Base-by-base conservation (phyloP, 208 protist species). In the Trypanosoma cruzi region DNA sequence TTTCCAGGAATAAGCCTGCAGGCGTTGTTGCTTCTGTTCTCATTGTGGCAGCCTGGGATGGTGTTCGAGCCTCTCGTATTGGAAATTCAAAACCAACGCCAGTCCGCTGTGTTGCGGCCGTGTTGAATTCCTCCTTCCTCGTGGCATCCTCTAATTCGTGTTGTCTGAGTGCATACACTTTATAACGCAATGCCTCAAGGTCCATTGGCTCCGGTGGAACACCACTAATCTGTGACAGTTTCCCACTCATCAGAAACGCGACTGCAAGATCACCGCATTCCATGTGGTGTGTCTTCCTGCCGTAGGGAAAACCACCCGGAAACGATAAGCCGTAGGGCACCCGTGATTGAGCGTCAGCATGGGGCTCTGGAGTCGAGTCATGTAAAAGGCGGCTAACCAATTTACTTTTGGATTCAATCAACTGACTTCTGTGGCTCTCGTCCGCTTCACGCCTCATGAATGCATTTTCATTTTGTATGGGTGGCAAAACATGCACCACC, bases 241-340 rank as follows among this genome's bases (percentile, higher is more conserved):
- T 63, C 18, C 70, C 64, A 69, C 85, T 90, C 53, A 91, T 78
- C 22, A 95, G 64, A 68, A 93, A 85, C 3, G 78, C 86, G 0
- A 95, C 83, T n/a, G 80, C 79, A 22, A 95, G 64, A 63, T 95
- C 89, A 20, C 89, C 89, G 68, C 86, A 91, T 63, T 95, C 84
- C 6, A 40, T 16, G 3, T 46, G 1, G 1, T 31, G 24, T 6
- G 29, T 37, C 60, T 46, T 7, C 46, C 4, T 18, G 85, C 49
- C 44, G 46, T 61, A 13, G 4, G 7, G 7, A 26, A 29, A 11
- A 28, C 22, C 20, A 11, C 49, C 1, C 49, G 49, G 1, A 24
- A 2, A 50, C n/a, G 36, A 0, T 8, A 28, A 4, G n/a, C 31
- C 40, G 28, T 26, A 18, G 4, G 60, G 16, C 2, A 5, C 6